phyloP scores from a whole-genome alignment of 2,329 filamentous ascomycete genomes.

The Tolypocladium endophyticum region DNA sequence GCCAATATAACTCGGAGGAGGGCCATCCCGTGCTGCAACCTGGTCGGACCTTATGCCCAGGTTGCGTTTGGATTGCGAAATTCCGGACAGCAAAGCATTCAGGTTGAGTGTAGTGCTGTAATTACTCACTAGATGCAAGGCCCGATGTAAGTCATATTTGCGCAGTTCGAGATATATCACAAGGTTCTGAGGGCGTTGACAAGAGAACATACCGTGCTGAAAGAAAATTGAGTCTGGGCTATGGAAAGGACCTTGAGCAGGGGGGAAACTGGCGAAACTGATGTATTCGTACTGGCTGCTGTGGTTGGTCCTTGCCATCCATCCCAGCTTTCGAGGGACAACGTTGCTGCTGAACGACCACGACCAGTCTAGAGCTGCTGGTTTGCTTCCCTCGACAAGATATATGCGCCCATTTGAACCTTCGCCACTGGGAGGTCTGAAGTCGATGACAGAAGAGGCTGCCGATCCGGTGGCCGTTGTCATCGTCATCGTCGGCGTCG shows the following conservation, averaged over 20 bases:
- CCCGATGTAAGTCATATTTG: neutral
- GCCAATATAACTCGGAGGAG: neutral
- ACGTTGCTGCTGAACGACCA: neutral
- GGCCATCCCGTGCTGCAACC: neutral
- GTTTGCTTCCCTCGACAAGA: too few relatives aligned
- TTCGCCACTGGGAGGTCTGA: too few relatives aligned
- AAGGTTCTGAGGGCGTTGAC: neutral
- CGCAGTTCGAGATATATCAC: neutral
- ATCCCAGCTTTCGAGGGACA: neutral
- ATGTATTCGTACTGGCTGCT: neutral
- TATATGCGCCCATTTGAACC: neutral
- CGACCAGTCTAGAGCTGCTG: neutral
- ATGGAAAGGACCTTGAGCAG: rapidly evolving
- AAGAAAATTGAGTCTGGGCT: neutral
- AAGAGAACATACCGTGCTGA: neutral
- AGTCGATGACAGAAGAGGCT: neutral
- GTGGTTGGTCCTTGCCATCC: neutral
- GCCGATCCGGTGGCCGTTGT: neutral
- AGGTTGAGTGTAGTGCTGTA: neutral
- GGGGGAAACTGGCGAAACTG: rapidly evolving
- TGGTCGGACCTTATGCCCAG: neutral
- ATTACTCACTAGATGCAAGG: neutral
- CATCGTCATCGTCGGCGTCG: neutral
- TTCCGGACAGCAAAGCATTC: neutral
- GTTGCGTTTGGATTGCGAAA: neutral